phyloP scores from a whole-genome alignment of 164 flowering plant species.

The Magnolia kwangsiensis region DNA sequence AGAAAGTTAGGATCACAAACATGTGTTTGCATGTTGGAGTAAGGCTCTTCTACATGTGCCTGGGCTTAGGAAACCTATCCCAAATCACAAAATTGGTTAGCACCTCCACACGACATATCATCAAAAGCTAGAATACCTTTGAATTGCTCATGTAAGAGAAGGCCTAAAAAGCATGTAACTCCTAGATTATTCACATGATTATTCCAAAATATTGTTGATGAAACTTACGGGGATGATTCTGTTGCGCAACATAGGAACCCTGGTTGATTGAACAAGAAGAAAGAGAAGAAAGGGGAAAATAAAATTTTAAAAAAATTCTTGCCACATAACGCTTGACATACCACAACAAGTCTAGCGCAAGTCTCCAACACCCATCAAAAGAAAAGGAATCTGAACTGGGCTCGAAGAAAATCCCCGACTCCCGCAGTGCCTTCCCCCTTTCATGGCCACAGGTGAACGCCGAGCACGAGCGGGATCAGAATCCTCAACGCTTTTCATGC shows the following conservation, averaged over 20 bases:
- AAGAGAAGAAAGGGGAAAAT: not conserved
- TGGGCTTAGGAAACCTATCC: too few species aligned
- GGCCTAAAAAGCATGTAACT: not conserved
- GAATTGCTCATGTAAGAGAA: not conserved
- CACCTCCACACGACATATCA: not conserved
- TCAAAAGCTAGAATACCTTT: not conserved
- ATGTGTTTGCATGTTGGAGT: too few species aligned
- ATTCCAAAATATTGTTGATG: not conserved
- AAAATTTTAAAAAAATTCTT: not conserved
- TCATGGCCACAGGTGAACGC: conserved; percentile 4
- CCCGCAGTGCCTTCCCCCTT: not conserved
- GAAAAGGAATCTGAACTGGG: conserved; percentile 7
- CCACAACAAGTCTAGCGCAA: not conserved
- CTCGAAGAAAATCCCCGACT: conserved; percentile 6
- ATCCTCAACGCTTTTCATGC: conserved; percentile 17
- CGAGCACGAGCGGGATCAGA: conserved; percentile 17
- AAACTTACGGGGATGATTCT: not conserved
- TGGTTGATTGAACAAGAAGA: not conserved
- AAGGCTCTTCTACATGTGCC: too few species aligned
- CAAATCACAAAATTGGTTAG: too few species aligned
- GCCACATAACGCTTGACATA: not conserved
- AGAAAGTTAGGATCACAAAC: too few species aligned
- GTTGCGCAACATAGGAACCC: not conserved
- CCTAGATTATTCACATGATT: not conserved
- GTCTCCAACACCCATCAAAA: not conserved